These are phyloP conservation scores for Pichia nakasei DNA, from an alignment of 805 yeast species.

Conservation along the genomic window DNA sequence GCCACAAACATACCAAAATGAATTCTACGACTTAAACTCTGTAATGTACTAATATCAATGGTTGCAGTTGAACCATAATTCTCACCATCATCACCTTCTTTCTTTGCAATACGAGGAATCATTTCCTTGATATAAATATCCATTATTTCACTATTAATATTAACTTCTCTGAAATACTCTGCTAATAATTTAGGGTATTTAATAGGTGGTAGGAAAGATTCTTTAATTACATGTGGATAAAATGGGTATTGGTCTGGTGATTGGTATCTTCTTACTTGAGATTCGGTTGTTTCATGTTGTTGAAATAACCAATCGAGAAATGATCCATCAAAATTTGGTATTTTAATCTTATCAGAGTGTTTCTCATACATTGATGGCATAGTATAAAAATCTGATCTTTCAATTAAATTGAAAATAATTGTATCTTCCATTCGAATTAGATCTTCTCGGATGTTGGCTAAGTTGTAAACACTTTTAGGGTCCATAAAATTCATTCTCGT, in stretches of 20 bases:
- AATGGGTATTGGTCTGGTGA: slow-evolving; percentile 94
- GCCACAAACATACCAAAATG: slow-evolving; percentile 98
- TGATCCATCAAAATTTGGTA: slow-evolving; percentile 64
- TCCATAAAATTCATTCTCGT: slow-evolving; percentile 68
- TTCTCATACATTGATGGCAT: slow-evolving; percentile 66
- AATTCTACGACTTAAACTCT: slow-evolving; percentile 82
- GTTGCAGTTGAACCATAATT: slow-evolving; percentile 82
- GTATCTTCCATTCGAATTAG: slow-evolving; percentile 94
- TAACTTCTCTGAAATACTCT: slow-evolving; percentile 61
- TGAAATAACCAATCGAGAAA: slow-evolving; percentile 80
- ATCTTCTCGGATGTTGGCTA: slow-evolving; percentile 75
- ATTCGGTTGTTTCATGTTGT: slow-evolving; percentile 65
- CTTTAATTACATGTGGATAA: slow-evolving; percentile 57
- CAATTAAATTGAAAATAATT: slow-evolving; percentile 84
- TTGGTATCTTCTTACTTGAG: slow-evolving; percentile 81
- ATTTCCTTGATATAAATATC: slow-evolving; percentile 61
- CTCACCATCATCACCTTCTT: slow-evolving; percentile 66
- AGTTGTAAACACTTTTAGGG: slow-evolving; percentile 73
- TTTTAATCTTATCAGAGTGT: slow-evolving; percentile 35
- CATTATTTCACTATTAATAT: slow-evolving; percentile 64
- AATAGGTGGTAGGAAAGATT: slow-evolving; percentile 70
- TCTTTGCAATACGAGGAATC: slow-evolving; percentile 64
- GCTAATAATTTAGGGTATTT: slow-evolving; percentile 77
- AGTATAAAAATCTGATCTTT: slow-evolving; percentile 78
- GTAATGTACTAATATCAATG: slow-evolving; percentile 79